Conservation (phyloP, 2,329 filamentous ascomycete species). For the Pochonia chlamydosporia region DNA sequence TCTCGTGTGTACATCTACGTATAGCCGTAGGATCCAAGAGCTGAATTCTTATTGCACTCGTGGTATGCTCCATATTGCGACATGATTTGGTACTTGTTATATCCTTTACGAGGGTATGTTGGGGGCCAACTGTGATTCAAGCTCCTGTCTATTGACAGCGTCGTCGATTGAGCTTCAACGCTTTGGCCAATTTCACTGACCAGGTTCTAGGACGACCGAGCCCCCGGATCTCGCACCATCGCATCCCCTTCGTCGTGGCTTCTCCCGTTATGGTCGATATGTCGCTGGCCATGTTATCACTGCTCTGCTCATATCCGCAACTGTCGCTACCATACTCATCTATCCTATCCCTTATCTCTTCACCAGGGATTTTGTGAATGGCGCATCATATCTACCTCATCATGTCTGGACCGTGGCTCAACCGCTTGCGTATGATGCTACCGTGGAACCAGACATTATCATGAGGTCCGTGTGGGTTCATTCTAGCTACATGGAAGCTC, state of each 20-base stretch:
- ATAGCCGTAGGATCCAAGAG: no score
- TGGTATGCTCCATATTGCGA: not conserved
- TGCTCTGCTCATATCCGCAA: conserved; percentile 69
- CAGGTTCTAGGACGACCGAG: conserved; percentile 60
- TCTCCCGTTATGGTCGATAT: conserved; percentile 64
- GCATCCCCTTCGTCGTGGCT: conserved; percentile 59
- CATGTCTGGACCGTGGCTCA: conserved; percentile 77
- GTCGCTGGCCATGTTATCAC: conserved; percentile 68
- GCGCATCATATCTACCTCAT: conserved; percentile 65
- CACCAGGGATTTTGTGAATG: conserved; percentile 64
- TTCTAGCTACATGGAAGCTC: conserved; percentile 72
- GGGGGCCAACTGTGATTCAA: not conserved
- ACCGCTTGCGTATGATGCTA: conserved; percentile 47
- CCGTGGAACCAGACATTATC: conserved; percentile 60
- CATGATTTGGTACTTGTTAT: conserved; percentile 10
- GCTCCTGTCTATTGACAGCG: not conserved
- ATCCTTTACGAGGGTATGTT: conserved; percentile 10
- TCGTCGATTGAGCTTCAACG: not conserved
- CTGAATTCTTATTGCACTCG: no score
- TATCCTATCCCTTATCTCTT: conserved; percentile 74
- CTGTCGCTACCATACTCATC: conserved; percentile 62
- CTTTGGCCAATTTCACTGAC: not conserved
- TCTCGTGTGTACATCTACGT: no score
- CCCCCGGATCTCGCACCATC: conserved; percentile 58
- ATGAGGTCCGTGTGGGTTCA: conserved; percentile 81